Evolutionary conservation across 2,329 filamentous ascomycete genomes (phyloP), one percentile per base, ranked within the genome.

Genomic region (Aureobasidium zeae): DNA sequence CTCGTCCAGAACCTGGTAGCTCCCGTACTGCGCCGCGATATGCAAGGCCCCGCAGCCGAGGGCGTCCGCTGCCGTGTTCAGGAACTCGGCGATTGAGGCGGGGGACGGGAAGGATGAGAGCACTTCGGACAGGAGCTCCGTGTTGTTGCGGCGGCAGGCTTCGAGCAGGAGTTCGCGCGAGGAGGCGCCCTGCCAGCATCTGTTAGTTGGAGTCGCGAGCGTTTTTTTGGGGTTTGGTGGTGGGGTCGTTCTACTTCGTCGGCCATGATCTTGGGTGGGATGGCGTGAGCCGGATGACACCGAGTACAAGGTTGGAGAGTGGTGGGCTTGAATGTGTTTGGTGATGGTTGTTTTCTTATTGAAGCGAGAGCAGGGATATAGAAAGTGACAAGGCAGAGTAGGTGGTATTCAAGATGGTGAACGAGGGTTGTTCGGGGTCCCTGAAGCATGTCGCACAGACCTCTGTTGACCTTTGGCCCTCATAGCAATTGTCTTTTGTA

Each of bases 81-180:
- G 78, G 52, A 94, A 79, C 38, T 75, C 63, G 24, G 87, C 79
- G 48, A 86, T 77, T 56, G 83, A 72, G 47, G 77, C 72, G 6
- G 68, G 60, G 43, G 66, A 62, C 51, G 62, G 61, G 57, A 76
- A 68, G 52, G 68, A 67, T 30, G 74, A 66, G 53, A 95, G 72
- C 46, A 88, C 74, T 56, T 91, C 81, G 55, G 76, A 67, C 45
- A 96, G 77, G 48, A 96, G 78, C 43, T 89, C 81, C 53, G 80
- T 80, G 67, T 96, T 95, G 73, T 96, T 89, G 58, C 87, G 78
- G 49, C 89, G 86, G 68, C 85, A 94, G 56, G 91, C 86, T 70
- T 94, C 89, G 65, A 96, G 78, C 55, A 96, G 76, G 57, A 85
- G 76, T 69, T 96, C 89, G 63, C 81, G 74, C 34, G 80, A 77